Percentiles rank a stretch among this genome's conserved stretches.
These are phyloP conservation scores for Cercospora nicotianae DNA, from an alignment of 2,329 filamentous ascomycete genomes.

Conservation along the genomic window DNA sequence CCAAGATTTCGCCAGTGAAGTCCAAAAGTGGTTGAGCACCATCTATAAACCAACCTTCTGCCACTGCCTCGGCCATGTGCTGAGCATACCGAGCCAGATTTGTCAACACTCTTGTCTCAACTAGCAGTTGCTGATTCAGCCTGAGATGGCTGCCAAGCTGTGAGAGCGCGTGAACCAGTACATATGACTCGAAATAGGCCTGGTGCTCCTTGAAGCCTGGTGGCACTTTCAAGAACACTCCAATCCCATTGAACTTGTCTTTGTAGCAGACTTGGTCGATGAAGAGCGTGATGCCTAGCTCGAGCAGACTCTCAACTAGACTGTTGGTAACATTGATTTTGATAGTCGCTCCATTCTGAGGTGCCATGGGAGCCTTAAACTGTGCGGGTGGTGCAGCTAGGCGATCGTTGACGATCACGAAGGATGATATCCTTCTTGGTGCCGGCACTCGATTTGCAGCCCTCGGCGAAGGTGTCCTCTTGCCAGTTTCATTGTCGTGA, in stretches of 20 bases:
- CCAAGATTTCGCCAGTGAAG: slow-evolving; percentile 79
- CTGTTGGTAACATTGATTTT: slow-evolving; percentile 61
- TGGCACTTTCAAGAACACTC: slow-evolving; percentile 81
- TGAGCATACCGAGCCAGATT: slow-evolving; percentile 80
- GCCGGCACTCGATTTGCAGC: slow-evolving; percentile 55
- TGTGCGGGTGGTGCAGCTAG: slow-evolving; percentile 61
- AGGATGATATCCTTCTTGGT: slow-evolving; percentile 81
- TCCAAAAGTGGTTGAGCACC: slow-evolving; percentile 82
- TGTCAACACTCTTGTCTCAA: slow-evolving; percentile 79
- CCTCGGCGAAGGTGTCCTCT: slow-evolving; percentile 37
- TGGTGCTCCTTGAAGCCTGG: slow-evolving; percentile 93
- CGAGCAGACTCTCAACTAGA: slow-evolving; percentile 73
- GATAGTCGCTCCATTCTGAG: slow-evolving; percentile 52
- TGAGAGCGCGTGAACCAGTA: slow-evolving; percentile 72
- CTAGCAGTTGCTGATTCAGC: slow-evolving; percentile 68
- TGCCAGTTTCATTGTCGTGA: slow-evolving; percentile 50
- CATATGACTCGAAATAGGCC: slow-evolving; percentile 89
- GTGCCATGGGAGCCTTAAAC: slow-evolving; percentile 63
- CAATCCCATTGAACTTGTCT: slow-evolving; percentile 88
- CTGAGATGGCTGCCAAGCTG: slow-evolving; percentile 70
- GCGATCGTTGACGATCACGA: slow-evolving; percentile 76
- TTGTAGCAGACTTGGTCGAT: slow-evolving; percentile 79
- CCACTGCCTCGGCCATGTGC: slow-evolving; percentile 85
- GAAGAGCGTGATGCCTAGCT: slow-evolving; percentile 77
- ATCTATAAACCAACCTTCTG: slow-evolving; percentile 94